Conservation (phyloP, 305 asterid genomes). For the Plantago lanceolata region DNA sequence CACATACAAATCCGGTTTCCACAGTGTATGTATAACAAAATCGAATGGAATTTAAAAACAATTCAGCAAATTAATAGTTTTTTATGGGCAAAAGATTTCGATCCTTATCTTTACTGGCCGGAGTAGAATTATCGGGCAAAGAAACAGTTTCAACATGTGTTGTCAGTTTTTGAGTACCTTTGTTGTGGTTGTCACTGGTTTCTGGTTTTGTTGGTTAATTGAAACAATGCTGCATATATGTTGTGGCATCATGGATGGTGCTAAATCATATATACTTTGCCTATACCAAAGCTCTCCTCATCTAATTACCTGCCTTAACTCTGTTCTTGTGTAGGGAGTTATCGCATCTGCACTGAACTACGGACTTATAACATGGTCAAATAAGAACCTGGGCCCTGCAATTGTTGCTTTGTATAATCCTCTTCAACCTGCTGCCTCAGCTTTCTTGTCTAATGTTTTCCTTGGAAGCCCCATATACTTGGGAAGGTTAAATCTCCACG, state of each 20-base stretch:
- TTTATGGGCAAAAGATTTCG: no score
- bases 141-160: background rate
- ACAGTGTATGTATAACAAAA: no score
- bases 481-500: slow-evolving; percentile 62
- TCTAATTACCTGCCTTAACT: background rate
- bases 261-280: slow-evolving; percentile 5
- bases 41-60: no score
- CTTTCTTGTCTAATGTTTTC: slow-evolving; percentile 75
- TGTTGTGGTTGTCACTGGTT: background rate
- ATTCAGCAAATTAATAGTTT: no score
- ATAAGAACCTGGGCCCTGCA: slow-evolving; percentile 84
- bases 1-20: no score
- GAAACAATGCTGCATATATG: no score
- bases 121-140: background rate
- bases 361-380: slow-evolving; percentile 86
- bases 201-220: no score
- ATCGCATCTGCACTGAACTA: slow-evolving; percentile 87
- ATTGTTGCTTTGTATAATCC: slow-evolving; percentile 88
- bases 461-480: slow-evolving; percentile 86
- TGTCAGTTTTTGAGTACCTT: background rate
- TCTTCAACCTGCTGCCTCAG: slow-evolving; percentile 86
- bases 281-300: background rate
- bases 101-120: background rate
- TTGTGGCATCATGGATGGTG: background rate
- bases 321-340: slow-evolving; percentile 51